phyloP scores from a whole-genome alignment of 306 rosid species.

The Cucurbita moschata region DNA sequence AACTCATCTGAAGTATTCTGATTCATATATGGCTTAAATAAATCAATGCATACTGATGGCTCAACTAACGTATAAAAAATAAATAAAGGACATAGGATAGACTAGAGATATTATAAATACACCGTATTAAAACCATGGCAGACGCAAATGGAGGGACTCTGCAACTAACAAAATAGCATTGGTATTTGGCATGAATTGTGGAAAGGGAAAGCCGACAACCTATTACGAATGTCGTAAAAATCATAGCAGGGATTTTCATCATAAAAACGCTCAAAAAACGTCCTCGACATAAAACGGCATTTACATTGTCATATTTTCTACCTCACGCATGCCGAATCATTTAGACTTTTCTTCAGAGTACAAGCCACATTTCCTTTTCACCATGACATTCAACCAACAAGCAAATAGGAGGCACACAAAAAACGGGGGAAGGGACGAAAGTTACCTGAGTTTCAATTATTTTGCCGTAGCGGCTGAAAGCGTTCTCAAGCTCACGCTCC shows the following conservation, averaged over 20 bases:
- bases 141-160: not conserved
- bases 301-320: not conserved
- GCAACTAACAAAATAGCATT: not conserved
- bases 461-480: slow-evolving; percentile 72
- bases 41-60: slow-evolving; percentile 34
- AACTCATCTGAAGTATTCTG: slow-evolving; percentile 23
- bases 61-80: slow-evolving; percentile 17
- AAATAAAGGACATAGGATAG: not conserved
- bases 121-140: not conserved
- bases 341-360: not conserved
- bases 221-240: not conserved
- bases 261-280: not conserved
- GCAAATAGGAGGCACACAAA: not conserved
- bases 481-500: slow-evolving; percentile 81
- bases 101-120: not conserved
- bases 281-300: not conserved
- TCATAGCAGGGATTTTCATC: not conserved
- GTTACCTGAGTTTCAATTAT: slow-evolving; percentile 65
- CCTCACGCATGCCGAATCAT: not conserved
- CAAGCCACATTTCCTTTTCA: not conserved
- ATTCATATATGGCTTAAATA: slow-evolving; percentile 25
- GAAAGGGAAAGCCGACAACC: not conserved
- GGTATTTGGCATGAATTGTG: not conserved
- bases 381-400: not conserved
- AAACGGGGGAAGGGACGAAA: not conserved